phyloP scores from a whole-genome alignment of 2,329 filamentous ascomycete species.

The Esteya vermicola region DNA sequence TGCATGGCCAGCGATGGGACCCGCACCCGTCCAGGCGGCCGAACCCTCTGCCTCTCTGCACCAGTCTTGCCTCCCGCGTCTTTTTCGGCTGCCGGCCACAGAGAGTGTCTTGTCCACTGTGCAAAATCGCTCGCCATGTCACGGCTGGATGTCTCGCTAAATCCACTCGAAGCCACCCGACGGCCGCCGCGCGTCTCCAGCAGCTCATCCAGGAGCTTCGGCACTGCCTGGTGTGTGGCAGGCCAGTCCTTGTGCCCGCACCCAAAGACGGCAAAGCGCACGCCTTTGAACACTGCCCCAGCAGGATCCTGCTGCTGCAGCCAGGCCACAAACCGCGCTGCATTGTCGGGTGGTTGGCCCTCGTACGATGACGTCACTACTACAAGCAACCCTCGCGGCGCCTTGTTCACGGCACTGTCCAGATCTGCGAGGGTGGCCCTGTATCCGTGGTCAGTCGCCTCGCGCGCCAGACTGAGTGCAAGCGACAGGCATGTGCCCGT shows the following conservation, averaged over 20 bases:
- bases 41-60: too few relatives aligned
- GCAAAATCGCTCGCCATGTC: conserved; percentile 50
- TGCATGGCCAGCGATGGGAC: conserved; percentile 18
- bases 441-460: conserved; percentile 47
- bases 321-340: conserved; percentile 55
- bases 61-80: conserved; percentile 10
- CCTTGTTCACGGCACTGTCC: conserved; percentile 43
- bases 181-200: conserved; percentile 26
- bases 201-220: conserved; percentile 38
- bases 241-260: conserved; percentile 44
- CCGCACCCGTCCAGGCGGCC: too few relatives aligned
- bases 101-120: conserved; percentile 15
- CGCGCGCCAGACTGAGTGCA: conserved; percentile 43
- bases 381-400: conserved; percentile 44
- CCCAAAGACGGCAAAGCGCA: conserved; percentile 49
- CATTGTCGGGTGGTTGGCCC: conserved; percentile 60
- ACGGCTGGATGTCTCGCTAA: conserved; percentile 41
- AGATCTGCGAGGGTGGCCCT: conserved; percentile 36
- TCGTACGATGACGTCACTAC: conserved; percentile 59
- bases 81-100: conserved; percentile 29
- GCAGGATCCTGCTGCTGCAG: conserved; percentile 25
- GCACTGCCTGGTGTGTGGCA: conserved; percentile 50
- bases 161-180: conserved; percentile 32
- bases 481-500: conserved; percentile 59
- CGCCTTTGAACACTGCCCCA: conserved; percentile 6